These are phyloP conservation scores for Logfia minima DNA, from an alignment of 129 eudicot species.

Conservation along the genomic window DNA sequence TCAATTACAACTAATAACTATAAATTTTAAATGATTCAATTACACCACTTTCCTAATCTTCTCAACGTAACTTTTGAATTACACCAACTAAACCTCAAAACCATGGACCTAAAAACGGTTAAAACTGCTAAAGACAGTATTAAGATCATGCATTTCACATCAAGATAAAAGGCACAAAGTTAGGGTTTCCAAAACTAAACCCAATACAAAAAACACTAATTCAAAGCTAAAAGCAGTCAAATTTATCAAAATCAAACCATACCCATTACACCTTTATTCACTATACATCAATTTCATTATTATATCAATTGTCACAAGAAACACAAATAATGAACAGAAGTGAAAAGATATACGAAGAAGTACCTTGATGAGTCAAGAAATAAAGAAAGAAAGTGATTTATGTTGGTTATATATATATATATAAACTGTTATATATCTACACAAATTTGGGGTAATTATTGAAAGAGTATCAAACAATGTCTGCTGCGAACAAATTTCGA, in stretches of 20 bases:
- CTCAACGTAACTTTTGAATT: neutral
- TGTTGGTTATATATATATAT: neutral
- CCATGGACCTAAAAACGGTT: conserved; percentile 6
- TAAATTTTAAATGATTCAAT: neutral
- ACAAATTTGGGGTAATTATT: conserved; percentile 14
- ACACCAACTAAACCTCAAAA: neutral
- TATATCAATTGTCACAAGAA: neutral
- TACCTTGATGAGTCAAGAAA: conserved; percentile 40
- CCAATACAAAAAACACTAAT: neutral
- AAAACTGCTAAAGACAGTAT: conserved; percentile 12
- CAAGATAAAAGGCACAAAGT: conserved; percentile 9
- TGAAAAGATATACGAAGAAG: conserved; percentile 2
- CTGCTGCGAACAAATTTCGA: conserved; percentile 40
- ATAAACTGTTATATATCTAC: neutral
- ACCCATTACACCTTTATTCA: conserved; percentile 23
- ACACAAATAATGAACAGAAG: conserved; percentile 6
- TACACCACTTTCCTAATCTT: neutral
- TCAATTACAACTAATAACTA: neutral
- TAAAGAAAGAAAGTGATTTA: conserved; percentile 3
- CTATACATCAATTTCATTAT: neutral
- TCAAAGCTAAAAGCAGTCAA: conserved; percentile 1
- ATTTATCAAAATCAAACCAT: conserved; percentile 9
- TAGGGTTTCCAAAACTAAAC: conserved; percentile 29
- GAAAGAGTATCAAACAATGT: conserved; percentile 36
- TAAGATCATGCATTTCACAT: neutral